These are phyloP conservation scores for Neopestalotiopsis sp. DNA, from an alignment of 2,329 filamentous ascomycete species.

Conservation along the genomic window DNA sequence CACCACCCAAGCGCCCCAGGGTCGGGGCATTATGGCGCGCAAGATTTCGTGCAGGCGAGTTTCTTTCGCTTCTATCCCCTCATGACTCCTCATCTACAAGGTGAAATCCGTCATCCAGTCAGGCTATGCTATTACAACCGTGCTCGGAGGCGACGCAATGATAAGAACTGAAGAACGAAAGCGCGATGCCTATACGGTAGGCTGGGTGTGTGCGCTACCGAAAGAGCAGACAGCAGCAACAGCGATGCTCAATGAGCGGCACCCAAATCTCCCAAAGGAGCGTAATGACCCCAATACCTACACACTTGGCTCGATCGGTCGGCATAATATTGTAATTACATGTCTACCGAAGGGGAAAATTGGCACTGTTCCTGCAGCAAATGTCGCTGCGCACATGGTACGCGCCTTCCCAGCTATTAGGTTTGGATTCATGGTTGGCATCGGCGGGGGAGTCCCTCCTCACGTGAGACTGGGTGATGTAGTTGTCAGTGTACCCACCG, in stretches of 20 bases:
- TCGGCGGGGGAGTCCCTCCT: neutral
- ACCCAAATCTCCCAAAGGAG: neutral
- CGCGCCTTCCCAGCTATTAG: neutral
- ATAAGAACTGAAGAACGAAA: too few species aligned
- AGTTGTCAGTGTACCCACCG: constrained; percentile 28
- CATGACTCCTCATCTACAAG: too few species aligned
- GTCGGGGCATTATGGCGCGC: too few species aligned
- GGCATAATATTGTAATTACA: constrained; percentile 7
- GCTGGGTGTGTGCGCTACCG: constrained; percentile 25
- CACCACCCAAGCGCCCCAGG: too few species aligned
- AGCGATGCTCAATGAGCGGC: constrained; percentile 24
- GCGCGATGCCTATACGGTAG: too few species aligned
- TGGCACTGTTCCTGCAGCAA: neutral
- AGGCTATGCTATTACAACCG: too few species aligned
- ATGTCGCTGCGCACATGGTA: neutral
- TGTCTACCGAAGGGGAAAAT: neutral
- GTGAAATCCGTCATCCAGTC: too few species aligned
- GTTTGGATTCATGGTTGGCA: neutral
- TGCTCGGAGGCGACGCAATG: too few species aligned
- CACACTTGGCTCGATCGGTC: neutral
- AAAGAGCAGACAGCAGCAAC: constrained; percentile 28
- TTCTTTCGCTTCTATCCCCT: too few species aligned
- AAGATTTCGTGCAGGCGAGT: too few species aligned
- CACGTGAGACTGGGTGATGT: constrained; percentile 31
- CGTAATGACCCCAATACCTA: neutral